Evolutionary conservation across 345 rosid genomes (phyloP).

Genomic region (Eucalyptus grandis): DNA sequence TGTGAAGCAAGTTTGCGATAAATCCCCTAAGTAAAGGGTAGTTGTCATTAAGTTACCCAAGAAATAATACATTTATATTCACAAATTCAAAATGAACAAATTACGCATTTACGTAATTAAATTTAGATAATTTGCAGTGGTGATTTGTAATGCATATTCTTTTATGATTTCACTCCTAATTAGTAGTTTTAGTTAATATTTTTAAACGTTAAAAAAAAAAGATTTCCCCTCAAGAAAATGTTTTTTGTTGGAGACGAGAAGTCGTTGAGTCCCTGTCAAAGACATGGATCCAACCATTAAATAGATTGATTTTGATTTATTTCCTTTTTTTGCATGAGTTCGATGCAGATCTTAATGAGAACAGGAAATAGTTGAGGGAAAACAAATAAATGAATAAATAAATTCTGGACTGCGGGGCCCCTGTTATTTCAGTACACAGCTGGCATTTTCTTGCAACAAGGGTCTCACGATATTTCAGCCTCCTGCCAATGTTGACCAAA

Average conservation of each 20-base stretch:
- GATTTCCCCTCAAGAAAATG: background rate
- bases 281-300: background rate
- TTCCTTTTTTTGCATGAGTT: background rate
- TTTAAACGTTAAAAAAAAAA: background rate
- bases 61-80: background rate
- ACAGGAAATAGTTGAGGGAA: background rate
- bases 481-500: background rate
- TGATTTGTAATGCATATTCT: background rate
- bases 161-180: background rate
- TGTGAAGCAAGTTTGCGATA: background rate
- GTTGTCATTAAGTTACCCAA: background rate
- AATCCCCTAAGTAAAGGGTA: background rate
- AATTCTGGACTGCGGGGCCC: background rate
- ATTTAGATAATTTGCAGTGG: background rate
- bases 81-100: background rate
- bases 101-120: accelerated
- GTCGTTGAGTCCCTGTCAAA: background rate
- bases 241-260: background rate
- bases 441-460: background rate
- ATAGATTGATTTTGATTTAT: background rate
- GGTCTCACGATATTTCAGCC: background rate
- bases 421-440: background rate
- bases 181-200: background rate
- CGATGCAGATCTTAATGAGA: background rate
- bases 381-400: background rate